These are phyloP conservation scores for Colletotrichum sublineola DNA, from an alignment of 2,329 filamentous ascomycete genomes.

Conservation along the genomic window DNA sequence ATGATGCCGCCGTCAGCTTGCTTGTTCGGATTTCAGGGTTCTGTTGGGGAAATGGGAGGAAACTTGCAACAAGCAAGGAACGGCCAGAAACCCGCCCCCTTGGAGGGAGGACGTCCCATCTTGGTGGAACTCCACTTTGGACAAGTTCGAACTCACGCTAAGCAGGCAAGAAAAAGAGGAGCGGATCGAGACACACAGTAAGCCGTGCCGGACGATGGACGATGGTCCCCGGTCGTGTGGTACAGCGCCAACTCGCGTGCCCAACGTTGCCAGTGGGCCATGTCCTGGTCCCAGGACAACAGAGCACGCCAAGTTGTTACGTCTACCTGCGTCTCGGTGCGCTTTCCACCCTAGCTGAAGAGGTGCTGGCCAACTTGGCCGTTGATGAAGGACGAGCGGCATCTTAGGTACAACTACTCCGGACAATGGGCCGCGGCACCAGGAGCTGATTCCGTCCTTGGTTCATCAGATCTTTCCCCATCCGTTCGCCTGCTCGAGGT, in stretches of 20 bases:
- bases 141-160: conserved; percentile 28
- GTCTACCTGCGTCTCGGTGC: not conserved
- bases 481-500: conserved; percentile 28
- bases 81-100: conserved; percentile 35
- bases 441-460: conserved; percentile 21
- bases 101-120: conserved; percentile 24
- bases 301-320: not conserved
- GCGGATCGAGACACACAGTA: conserved; percentile 26
- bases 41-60: conserved; percentile 36
- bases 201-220: conserved; percentile 22
- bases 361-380: not conserved
- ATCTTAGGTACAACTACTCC: conserved; percentile 6
- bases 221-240: conserved; percentile 28
- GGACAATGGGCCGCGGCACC: conserved; percentile 9
- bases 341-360: not conserved
- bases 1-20: conserved; percentile 33
- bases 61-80: conserved; percentile 40
- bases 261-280: conserved; percentile 36
- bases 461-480: conserved; percentile 40
- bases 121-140: conserved; percentile 38
- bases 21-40: conserved; percentile 37
- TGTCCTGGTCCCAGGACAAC: conserved; percentile 17
- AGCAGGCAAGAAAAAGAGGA: conserved; percentile 29
- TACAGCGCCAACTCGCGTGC: conserved; percentile 34
- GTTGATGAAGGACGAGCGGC: conserved; percentile 3